Evolutionary conservation across 2,329 filamentous ascomycete genomes (phyloP).

Genomic region (Myotisia sp.): DNA sequence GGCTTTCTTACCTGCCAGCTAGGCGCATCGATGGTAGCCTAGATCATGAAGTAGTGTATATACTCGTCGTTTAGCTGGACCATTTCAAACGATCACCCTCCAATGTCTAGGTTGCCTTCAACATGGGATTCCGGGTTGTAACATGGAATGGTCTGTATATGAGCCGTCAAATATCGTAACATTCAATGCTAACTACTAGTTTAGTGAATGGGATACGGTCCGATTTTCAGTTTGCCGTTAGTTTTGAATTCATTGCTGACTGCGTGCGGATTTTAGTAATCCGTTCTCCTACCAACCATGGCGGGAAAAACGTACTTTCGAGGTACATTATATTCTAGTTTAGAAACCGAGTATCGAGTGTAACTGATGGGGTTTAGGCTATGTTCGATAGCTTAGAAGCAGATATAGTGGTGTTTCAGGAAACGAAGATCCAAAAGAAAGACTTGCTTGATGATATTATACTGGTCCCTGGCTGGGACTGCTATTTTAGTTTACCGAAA

Average conservation of each 20-base stretch:
- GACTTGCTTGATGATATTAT: constrained; percentile 93
- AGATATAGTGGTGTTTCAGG: constrained; percentile 90
- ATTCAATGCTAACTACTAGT: constrained; percentile 13
- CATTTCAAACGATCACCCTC: no score
- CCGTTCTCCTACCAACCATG: constrained; percentile 77
- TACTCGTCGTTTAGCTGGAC: no score
- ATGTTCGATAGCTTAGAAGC: constrained; percentile 93
- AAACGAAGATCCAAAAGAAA: constrained; percentile 89
- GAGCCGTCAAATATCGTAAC: constrained; percentile 2
- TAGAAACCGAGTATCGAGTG: background rate
- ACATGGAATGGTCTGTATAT: constrained; percentile 61
- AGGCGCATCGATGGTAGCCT: no score
- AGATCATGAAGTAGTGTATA: no score
- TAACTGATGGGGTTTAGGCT: constrained; percentile 35
- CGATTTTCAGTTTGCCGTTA: constrained; percentile 10
- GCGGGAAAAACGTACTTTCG: constrained; percentile 55
- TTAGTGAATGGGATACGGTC: constrained; percentile 68
- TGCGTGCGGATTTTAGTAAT: constrained; percentile 41
- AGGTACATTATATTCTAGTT: constrained; percentile 32
- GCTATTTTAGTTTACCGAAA: constrained; percentile 83
- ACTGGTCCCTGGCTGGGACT: constrained; percentile 85
- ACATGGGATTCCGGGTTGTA: constrained; percentile 52
- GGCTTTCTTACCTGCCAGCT: no score
- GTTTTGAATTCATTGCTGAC: background rate
- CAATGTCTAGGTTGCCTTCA: no score